Evolutionary conservation across 805 yeast species (phyloP).

Genomic region (Candida corydali): DNA sequence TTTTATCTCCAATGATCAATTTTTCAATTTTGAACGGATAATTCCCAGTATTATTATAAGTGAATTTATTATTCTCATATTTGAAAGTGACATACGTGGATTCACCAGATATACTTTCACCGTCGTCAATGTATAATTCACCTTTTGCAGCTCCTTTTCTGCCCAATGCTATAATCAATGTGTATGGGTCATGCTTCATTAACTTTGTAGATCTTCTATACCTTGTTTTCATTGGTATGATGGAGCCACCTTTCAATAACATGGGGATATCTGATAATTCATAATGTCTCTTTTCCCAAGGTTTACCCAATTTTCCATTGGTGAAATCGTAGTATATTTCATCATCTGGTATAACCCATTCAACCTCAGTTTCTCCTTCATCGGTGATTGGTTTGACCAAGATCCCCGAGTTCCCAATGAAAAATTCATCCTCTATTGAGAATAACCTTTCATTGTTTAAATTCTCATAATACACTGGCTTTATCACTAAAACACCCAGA

Average conservation of each 20-base stretch:
- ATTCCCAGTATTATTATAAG: conserved; percentile 8
- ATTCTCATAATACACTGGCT: conserved; percentile 58
- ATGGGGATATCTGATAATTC: conserved; percentile 66
- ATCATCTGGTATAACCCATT: conserved; percentile 49
- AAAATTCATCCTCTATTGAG: conserved; percentile 78
- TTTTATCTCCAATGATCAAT: not conserved
- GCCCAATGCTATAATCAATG: conserved; percentile 60
- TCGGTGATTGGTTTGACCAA: conserved; percentile 77
- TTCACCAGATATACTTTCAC: conserved; percentile 64
- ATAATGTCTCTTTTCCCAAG: conserved; percentile 11
- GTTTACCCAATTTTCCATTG: conserved; percentile 23
- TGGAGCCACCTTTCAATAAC: conserved; percentile 72
- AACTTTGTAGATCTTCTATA: conserved; percentile 75
- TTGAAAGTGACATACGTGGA: conserved; percentile 41
- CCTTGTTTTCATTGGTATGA: conserved; percentile 64
- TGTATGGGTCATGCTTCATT: conserved; percentile 78
- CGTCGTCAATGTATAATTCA: conserved; percentile 77
- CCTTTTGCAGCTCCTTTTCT: conserved; percentile 50
- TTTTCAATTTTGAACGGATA: conserved; percentile 5
- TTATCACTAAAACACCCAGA: conserved; percentile 66
- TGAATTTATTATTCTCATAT: conserved; percentile 29
- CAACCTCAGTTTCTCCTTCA: conserved; percentile 39
- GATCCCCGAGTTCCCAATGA: conserved; percentile 65
- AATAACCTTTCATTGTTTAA: conserved; percentile 47
- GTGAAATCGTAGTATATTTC: conserved; percentile 55